Percentiles rank a stretch among this genome's conserved stretches.
Conservation (phyloP, 495 filamentous ascomycete genomes). For the Penicillium salamii region DNA sequence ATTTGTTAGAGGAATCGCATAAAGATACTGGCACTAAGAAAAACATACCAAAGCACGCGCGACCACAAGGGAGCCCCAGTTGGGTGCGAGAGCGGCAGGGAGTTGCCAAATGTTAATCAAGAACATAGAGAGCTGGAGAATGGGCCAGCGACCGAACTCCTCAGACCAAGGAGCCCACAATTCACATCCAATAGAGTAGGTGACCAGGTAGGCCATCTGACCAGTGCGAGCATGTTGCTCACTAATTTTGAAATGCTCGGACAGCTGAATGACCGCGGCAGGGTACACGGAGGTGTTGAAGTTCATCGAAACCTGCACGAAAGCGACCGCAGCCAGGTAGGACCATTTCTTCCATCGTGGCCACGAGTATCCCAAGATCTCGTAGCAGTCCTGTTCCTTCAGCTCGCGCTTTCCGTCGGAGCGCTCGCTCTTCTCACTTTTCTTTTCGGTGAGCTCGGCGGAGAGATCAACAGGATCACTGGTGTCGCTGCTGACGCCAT, state of each 20-base stretch:
- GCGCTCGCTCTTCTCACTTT: conserved; percentile 5
- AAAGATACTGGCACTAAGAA: neutral
- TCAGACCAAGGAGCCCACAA: conserved; percentile 81
- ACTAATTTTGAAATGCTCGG: conserved; percentile 59
- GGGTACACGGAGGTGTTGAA: conserved; percentile 48
- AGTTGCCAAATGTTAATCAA: conserved; percentile 74
- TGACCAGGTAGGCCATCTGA: conserved; percentile 66
- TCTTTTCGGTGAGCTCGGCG: neutral
- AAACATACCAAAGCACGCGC: conserved; percentile 53
- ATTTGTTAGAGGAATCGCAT: neutral
- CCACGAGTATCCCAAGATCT: conserved; percentile 62
- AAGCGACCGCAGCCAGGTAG: conserved; percentile 66
- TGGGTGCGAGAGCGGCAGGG: conserved; percentile 64
- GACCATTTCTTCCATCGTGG: conserved; percentile 70
- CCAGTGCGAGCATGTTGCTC: conserved; percentile 60
- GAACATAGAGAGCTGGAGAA: conserved; percentile 65
- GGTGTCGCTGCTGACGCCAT: neutral
- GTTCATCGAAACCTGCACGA: conserved; percentile 79
- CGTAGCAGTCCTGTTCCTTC: conserved; percentile 60
- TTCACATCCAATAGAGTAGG: conserved; percentile 76
- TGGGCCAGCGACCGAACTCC: conserved; percentile 68
- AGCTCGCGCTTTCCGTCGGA: conserved; percentile 55
- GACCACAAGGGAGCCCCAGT: conserved; percentile 62
- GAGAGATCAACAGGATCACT: neutral
- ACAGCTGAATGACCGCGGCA: conserved; percentile 51